These are phyloP conservation scores for Spencermartinsiella europaea DNA, from an alignment of 805 yeast genomes.

Conservation along the genomic window DNA sequence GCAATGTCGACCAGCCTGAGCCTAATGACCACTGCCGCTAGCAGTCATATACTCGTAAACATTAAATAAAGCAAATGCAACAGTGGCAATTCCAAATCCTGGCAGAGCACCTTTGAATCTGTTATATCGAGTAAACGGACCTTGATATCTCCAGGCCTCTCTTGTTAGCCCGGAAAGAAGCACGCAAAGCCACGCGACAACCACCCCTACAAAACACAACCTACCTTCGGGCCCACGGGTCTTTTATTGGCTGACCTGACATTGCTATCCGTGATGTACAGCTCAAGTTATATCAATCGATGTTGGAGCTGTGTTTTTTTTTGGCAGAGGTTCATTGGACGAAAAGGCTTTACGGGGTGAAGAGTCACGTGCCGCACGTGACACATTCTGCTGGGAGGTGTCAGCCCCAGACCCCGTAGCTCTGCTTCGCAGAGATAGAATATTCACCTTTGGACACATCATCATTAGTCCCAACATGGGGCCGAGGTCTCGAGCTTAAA, in stretches of 20 bases:
- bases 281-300: slow-evolving; percentile 7
- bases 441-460: too few species aligned
- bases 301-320: neutral
- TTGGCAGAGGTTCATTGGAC: neutral
- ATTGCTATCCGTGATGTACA: slow-evolving; percentile 11
- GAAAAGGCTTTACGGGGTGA: neutral
- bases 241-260: slow-evolving; percentile 29
- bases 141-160: slow-evolving; percentile 90
- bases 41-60: slow-evolving; percentile 45
- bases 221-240: slow-evolving; percentile 49
- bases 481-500: too few species aligned
- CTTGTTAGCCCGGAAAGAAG: slow-evolving; percentile 34
- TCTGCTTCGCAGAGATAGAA: too few species aligned
- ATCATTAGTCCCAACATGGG: too few species aligned
- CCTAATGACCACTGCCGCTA: neutral
- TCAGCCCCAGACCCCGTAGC: too few species aligned
- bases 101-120: slow-evolving; percentile 72
- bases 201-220: too few species aligned
- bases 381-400: neutral
- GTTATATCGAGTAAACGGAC: slow-evolving; percentile 66
- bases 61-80: slow-evolving; percentile 62
- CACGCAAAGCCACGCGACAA: neutral
- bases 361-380: neutral
- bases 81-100: slow-evolving; percentile 73
- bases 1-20: too few species aligned